Conservation (phyloP, 164 flowering plant species). For the Umbilicus rupestris region DNA sequence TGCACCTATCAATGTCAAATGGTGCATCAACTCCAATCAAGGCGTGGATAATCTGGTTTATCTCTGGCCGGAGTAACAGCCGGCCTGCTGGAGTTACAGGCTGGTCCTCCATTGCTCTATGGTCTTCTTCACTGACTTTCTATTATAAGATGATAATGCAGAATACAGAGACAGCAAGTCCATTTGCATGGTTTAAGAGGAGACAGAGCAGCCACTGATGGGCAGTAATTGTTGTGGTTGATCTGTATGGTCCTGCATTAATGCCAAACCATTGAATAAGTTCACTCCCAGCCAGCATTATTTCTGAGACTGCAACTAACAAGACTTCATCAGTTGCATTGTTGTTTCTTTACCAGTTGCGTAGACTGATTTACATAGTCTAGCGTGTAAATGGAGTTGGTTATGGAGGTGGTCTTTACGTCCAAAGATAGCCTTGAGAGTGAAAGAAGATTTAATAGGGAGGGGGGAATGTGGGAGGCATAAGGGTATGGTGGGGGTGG, state of each 20-base stretch:
- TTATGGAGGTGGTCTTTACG: not conserved
- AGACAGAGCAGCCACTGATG: not conserved
- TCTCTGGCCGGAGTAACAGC: conserved; percentile 35
- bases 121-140: not conserved
- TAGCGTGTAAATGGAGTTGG: not conserved
- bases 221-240: not conserved
- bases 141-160: not conserved
- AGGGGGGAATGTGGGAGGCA: not conserved
- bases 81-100: conserved; percentile 53
- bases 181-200: not conserved
- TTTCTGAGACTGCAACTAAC: not conserved
- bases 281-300: not conserved
- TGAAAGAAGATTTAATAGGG: not conserved
- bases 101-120: conserved; percentile 17
- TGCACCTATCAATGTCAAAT: conserved; percentile 25
- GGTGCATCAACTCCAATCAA: conserved; percentile 25
- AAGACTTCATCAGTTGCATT: not conserved
- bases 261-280: not conserved
- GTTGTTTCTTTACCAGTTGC: not conserved
- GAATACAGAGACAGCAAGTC: not conserved
- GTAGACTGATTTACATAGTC: not conserved
- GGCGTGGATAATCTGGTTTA: conserved; percentile 36
- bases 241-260: not conserved
- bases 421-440: not conserved
- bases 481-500: not conserved